Evolutionary conservation across 257 asterid genomes (phyloP), one percentile per base, ranked within the genome.

Genomic region (Avicennia marina): DNA sequence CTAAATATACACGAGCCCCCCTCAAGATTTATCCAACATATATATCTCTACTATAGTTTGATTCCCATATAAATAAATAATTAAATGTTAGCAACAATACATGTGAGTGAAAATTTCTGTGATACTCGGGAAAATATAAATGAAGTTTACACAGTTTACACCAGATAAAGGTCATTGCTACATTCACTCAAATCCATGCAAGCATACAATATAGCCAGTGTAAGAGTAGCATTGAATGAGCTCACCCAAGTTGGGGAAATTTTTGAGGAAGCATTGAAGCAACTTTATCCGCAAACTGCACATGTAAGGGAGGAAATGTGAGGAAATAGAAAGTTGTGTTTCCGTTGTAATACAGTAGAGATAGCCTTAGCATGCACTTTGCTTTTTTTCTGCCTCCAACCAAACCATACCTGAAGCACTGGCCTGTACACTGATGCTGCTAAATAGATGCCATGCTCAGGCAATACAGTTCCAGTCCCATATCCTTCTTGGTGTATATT

Each of bases 391-490:
- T 4, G 56, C 63, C 50, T 65, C 61, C 46, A 41, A 41, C 34
- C 32, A 43, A 56, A 47, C 52, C 70, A 57, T 72, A 93, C 99
- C 99, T 93, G 96, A 63, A 80, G 82, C 65, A 89, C 96, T 45
- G 99, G 99, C 60, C 99, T 83, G 69, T 89, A 93, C 41, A 93
- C 78, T 34, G 99, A 89, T 74, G 99, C 96, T 31, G 96, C 94
- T 71, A 93, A 72, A 76, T 93, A 93, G 61, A 93, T 82, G 57
- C 99, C 99, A 77, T 84, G 99, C 79, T 93, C 99, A 26, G 95
- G 95, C 72, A 93, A 77, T 67, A 89, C 82, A 57, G 83, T 78
- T 62, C 94, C 89, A 63, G 96, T 78, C 40, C 99, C 99, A 79
- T 89, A 93, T 73, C 99, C 99, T 79, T 93, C 99, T 73, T 93